Conservation (phyloP, 305 asterid genomes). For the Lippia alba region DNA sequence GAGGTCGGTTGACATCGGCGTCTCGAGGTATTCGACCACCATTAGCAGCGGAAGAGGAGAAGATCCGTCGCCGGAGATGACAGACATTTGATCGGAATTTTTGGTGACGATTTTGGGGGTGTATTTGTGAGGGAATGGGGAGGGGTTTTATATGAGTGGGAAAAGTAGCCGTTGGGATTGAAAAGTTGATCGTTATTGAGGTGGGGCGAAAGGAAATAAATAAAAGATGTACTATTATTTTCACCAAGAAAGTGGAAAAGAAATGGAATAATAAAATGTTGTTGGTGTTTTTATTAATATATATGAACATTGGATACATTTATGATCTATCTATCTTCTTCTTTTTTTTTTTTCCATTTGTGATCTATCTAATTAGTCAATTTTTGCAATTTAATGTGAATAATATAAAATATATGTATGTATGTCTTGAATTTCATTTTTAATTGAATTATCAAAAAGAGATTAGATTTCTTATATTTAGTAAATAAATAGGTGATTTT, state of each 20-base stretch:
- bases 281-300: no score
- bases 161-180: conserved; percentile 54
- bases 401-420: no score
- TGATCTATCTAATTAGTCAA: no score
- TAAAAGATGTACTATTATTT: no score
- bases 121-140: not conserved
- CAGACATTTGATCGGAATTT: conserved; percentile 35
- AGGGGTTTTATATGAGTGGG: conserved; percentile 11
- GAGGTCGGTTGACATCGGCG: conserved; percentile 77
- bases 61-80: conserved; percentile 32
- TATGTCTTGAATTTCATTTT: no score
- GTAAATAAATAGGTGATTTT: no score
- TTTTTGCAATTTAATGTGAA: no score
- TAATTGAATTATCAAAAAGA: no score
- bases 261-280: not conserved
- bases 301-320: not conserved
- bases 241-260: no score
- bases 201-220: not conserved
- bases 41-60: conserved; percentile 39
- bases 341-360: no score
- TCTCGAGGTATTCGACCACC: conserved; percentile 80
- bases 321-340: no score
- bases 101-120: conserved; percentile 4
- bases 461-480: no score
- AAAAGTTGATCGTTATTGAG: conserved; percentile 10